phyloP scores from a whole-genome alignment of 768 basidiomycete species.

The Roridomyces roridus region DNA sequence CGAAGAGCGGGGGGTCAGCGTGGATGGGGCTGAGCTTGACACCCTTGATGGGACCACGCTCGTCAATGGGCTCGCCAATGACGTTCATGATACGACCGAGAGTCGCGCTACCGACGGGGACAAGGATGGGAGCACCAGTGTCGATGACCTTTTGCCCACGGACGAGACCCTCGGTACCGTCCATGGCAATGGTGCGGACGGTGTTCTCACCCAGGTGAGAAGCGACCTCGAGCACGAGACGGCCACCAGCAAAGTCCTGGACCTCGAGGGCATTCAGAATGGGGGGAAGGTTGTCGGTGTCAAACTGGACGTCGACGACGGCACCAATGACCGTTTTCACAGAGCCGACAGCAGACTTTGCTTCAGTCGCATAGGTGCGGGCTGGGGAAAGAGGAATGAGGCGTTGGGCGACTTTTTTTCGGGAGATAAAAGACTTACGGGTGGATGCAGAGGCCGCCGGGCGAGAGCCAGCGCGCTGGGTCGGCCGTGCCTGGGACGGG shows the following conservation, averaged over 20 bases:
- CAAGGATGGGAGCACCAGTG: conserved; percentile 94
- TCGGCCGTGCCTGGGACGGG: conserved; percentile 40
- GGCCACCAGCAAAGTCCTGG: conserved; percentile 90
- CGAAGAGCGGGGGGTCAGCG: conserved; percentile 95
- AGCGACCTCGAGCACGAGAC: conserved; percentile 98
- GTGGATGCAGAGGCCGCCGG: conserved; percentile 58
- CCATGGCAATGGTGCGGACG: conserved; percentile 99
- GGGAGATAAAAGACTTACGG: conserved; percentile 46
- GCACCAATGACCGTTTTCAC: conserved; percentile 99
- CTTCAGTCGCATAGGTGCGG: conserved; percentile 92
- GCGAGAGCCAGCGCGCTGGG: conserved; percentile 52
- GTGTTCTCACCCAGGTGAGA: conserved; percentile 99
- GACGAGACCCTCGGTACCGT: conserved; percentile 99
- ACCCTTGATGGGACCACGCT: conserved; percentile 98
- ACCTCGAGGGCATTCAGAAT: conserved; percentile 99
- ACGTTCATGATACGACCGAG: conserved; percentile 99
- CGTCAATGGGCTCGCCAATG: conserved; percentile 99
- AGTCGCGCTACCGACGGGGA: conserved; percentile 93
- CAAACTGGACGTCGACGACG: conserved; percentile 99
- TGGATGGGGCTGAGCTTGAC: conserved; percentile 93
- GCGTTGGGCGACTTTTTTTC: background rate
- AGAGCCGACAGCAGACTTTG: conserved; percentile 71
- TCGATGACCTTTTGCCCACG: conserved; percentile 98
- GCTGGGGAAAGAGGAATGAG: conserved; percentile 43
- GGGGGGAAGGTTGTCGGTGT: conserved; percentile 91